A percentile compares a stretch with the other conserved stretches of the same genome.
Evolutionary conservation across 2,329 filamentous ascomycete genomes (phyloP).

Genomic region (Colletotrichum cereale): DNA sequence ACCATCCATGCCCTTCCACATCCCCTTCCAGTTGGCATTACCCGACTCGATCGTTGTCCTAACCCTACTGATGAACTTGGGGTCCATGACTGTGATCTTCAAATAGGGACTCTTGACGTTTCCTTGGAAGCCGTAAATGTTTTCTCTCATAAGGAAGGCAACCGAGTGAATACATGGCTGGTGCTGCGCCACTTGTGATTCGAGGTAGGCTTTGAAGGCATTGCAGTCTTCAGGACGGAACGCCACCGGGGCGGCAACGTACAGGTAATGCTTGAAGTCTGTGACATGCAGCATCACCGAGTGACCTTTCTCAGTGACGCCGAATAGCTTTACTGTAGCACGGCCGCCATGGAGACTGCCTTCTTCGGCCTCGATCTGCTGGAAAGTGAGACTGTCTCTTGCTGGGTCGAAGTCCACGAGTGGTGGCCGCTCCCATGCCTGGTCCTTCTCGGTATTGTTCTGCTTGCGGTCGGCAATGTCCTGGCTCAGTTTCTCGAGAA

Average conservation of each 20-base stretch:
- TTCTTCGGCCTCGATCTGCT: constrained; percentile 96
- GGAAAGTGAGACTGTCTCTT: constrained; percentile 83
- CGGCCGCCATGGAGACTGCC: constrained; percentile 82
- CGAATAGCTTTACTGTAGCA: constrained; percentile 90
- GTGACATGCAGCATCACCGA: constrained; percentile 96
- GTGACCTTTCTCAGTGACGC: constrained; percentile 85
- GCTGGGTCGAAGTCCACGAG: constrained; percentile 65
- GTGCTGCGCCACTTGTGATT: constrained; percentile 80
- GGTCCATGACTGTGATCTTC: constrained; percentile 93
- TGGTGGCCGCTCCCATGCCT: constrained; percentile 82
- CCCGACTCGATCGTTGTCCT: constrained; percentile 81
- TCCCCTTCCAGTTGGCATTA: constrained; percentile 86
- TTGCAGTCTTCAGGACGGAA: constrained; percentile 85
- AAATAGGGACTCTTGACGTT: constrained; percentile 93
- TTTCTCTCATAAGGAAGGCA: constrained; percentile 85
- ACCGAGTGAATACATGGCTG: constrained; percentile 84
- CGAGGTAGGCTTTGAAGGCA: constrained; percentile 83
- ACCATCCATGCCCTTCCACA: constrained; percentile 80
- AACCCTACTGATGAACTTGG: constrained; percentile 83
- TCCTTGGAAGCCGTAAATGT: constrained; percentile 93
- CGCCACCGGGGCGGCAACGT: constrained; percentile 85
- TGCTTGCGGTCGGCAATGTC: constrained; percentile 89
- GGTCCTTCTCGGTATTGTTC: constrained; percentile 91
- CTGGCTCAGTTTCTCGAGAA: constrained; percentile 95
- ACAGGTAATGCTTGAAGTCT: constrained; percentile 96